Conservation (phyloP, 306 rosid species). For the Canavalia ensiformis region DNA sequence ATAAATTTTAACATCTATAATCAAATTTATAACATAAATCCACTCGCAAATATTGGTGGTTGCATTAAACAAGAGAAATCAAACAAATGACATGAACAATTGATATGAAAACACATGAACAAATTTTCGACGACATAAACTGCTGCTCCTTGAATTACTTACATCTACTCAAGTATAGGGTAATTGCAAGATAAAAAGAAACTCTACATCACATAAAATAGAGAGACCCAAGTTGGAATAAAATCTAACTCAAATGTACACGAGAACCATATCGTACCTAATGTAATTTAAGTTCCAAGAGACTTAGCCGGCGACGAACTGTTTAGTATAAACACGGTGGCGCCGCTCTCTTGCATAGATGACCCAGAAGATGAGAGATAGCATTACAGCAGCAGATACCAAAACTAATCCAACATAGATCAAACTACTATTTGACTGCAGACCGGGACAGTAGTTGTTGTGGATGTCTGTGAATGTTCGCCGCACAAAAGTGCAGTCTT, state of each 20-base stretch:
- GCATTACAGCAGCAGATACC: slow-evolving; percentile 79
- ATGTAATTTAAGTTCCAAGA: slow-evolving; percentile 36
- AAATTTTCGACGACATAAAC: not conserved
- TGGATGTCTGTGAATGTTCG: slow-evolving; percentile 69
- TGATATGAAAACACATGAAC: slow-evolving; percentile 4
- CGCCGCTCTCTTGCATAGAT: slow-evolving; percentile 89
- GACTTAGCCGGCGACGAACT: slow-evolving; percentile 46
- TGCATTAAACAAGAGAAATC: too few species aligned
- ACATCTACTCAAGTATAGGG: slow-evolving; percentile 13
- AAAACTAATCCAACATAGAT: slow-evolving; percentile 76
- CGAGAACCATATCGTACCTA: slow-evolving; percentile 25
- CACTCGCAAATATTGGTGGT: too few species aligned
- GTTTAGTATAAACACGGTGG: slow-evolving; percentile 80
- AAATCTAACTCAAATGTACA: slow-evolving; percentile 51
- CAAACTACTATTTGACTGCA: slow-evolving; percentile 59
- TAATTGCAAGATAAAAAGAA: slow-evolving; percentile 28
- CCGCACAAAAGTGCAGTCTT: slow-evolving; percentile 83
- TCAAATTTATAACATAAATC: too few species aligned
- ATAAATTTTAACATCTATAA: too few species aligned
- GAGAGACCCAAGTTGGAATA: not conserved
- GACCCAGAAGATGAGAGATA: slow-evolving; percentile 91
- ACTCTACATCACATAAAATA: slow-evolving; percentile 38
- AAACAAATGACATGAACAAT: too few species aligned
- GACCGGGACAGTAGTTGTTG: slow-evolving; percentile 68
- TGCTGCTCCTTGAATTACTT: slow-evolving; percentile 16